Conservation (phyloP, 2,329 filamentous ascomycete genomes). For the Curvularia hawaiiensis region DNA sequence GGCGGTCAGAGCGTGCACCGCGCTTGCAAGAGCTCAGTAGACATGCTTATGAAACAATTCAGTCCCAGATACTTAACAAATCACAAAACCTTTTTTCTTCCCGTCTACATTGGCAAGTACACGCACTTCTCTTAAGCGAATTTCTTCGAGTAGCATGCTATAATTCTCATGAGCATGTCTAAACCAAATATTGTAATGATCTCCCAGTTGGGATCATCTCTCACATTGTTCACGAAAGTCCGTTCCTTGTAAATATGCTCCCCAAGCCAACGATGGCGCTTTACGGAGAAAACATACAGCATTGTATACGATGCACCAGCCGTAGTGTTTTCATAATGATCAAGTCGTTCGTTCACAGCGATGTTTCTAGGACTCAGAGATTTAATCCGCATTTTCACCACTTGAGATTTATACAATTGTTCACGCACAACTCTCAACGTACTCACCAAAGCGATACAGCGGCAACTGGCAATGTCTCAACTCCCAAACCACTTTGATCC, state of each 20-base stretch:
- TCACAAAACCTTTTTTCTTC: background rate
- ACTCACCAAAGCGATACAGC: background rate
- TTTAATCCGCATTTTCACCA: background rate
- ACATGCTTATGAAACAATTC: background rate
- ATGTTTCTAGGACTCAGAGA: too few species aligned
- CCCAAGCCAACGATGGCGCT: background rate
- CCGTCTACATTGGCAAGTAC: background rate
- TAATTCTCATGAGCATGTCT: background rate
- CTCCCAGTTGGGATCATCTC: background rate
- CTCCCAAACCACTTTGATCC: background rate
- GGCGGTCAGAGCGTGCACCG: background rate
- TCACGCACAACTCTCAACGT: background rate
- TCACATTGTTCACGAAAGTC: background rate
- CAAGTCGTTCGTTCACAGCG: background rate
- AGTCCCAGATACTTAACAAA: background rate
- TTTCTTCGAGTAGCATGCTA: background rate
- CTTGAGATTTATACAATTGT: background rate
- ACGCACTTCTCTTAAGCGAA: background rate
- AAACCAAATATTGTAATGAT: background rate
- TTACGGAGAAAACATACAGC: background rate
- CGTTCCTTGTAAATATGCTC: background rate
- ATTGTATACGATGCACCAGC: background rate
- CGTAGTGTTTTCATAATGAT: background rate
- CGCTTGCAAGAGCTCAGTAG: background rate
- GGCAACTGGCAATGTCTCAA: background rate